Base-by-base conservation (phyloP, 176 grass and related monocot species). In the Pontederia crassipes region DNA sequence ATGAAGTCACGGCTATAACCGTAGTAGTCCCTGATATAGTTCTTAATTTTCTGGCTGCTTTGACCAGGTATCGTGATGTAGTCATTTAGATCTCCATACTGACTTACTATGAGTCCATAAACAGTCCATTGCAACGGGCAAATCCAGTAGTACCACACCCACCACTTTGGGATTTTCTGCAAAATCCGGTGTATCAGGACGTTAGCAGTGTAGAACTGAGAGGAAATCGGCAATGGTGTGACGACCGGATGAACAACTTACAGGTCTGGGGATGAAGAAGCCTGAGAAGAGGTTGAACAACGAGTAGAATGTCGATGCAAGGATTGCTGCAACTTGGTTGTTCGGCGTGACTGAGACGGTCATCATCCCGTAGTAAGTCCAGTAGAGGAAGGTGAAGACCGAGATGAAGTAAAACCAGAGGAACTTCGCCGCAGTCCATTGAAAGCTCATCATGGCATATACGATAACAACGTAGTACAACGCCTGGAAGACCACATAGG, bases 341-440 rank as follows among this genome's bases (percentile, higher is more conserved):
- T 78, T 88, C 2, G 89, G 89, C 46, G 85, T 64, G 29, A 95
- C 29, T 8, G 85, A 68, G 9, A 79, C 78, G 8, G 57, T 76
- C 84, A 89, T 88, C 89, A 95, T 95, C 24, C 85, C 81, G 9
- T 88, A 85, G 61, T 89, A 89, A 68, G 82, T 87, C 74, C 84
- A 85, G 64, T 79, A 94, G 10, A 95, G 82, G 64, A 89, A 80
- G 28, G 76, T 50, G 49, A 89, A 72, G 82, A 85, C 82, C 8
- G 80, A 67, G 24, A 78, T 62, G 56, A 84, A 94, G 57, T 84
- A 88, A 72, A 88, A 94, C 89, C 84, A 94, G 40, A 94, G 49
- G 82, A 95, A 95, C 45, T 89, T 95, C 17, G 45, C 69, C 48
- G 20, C 53, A 12, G 85, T 85, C 85, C 85, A 95, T 28, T 81